Evolutionary conservation across 352 stramenopile species (phyloP), one percentile per base, ranked within the genome.

Genomic region (Globisporangium rhizosaccharum): DNA sequence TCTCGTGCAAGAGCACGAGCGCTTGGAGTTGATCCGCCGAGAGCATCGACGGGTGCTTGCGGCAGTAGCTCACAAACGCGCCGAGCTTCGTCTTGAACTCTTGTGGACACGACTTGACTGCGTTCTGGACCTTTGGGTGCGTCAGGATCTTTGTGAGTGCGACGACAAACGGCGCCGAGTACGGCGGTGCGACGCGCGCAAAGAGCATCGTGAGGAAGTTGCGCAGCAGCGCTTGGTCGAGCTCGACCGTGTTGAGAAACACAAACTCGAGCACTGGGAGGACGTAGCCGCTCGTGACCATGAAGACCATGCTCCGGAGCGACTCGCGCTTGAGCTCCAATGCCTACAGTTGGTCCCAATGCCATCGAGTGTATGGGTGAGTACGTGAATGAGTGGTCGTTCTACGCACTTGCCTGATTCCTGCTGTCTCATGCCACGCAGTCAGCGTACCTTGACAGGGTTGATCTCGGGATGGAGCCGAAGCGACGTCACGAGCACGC

Each of bases 251-350:
- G 70, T 92, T 92, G 7, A 75, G 78, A 20, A 79, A 80, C 44
- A 95, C 76, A 54, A 92, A 95, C 63, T 93, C 82, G 20, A 95
- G 65, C 18, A 95, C 83, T 0, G 85, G 85, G 20, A 95, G 60
- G 8, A 95, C 83, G 44, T 95, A 95, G 42, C 85, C 85, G 59
- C 76, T 88, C 6, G 83, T 92, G 62, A 95, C 91, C 76, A 95
- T 88, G 56, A 88, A 90, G 20, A 92, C 82, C 85, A 95, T 93
- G 41, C 76, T 91, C 2, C 85, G 78, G 45, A 95, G 71, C 17
- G 83, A 87, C 60, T 95, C 85, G 1, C 84, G 79, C 61, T 93
- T 93, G 42, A 93, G 67, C 50, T 95, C 85, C 0, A 95, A 68
- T 17, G 82, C 79, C 74, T 83, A 33, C 33, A 30, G 17, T 15